Evolutionary conservation across 352 stramenopile genomes (phyloP).

Genomic region (Phytophthora ramorum): DNA sequence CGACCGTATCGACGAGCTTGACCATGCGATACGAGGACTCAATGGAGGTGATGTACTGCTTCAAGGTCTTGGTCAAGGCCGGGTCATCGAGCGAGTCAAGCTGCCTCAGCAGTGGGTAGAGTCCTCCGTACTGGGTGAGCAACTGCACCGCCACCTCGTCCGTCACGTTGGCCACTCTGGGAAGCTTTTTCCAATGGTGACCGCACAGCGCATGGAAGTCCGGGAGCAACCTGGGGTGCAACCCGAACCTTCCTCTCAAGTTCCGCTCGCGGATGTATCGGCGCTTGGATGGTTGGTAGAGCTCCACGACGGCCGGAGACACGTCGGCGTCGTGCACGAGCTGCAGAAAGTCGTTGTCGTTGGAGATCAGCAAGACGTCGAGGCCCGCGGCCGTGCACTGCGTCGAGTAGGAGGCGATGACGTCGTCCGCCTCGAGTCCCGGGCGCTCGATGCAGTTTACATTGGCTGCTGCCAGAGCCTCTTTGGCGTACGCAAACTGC

Average conservation of each 20-base stretch:
- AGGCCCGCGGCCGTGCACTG: constrained; percentile 47
- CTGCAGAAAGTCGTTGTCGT: constrained; percentile 80
- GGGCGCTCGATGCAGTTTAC: constrained; percentile 62
- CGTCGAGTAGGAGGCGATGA: constrained; percentile 70
- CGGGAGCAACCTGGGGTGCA: constrained; percentile 57
- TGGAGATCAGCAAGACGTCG: constrained; percentile 71
- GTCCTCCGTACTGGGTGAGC: constrained; percentile 63
- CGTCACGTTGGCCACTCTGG: constrained; percentile 59
- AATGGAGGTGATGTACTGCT: constrained; percentile 75
- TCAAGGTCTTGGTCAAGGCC: constrained; percentile 62
- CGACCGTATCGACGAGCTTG: constrained; percentile 61
- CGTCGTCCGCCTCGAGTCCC: constrained; percentile 68
- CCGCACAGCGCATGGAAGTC: constrained; percentile 76
- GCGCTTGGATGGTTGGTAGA: constrained; percentile 81
- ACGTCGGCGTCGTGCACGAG: constrained; percentile 42
- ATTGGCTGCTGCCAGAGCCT: constrained; percentile 29
- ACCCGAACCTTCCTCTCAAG: constrained; percentile 63
- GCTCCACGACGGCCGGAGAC: constrained; percentile 44
- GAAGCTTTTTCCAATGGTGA: constrained; percentile 73
- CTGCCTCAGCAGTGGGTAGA: constrained; percentile 65
- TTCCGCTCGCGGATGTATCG: constrained; percentile 72
- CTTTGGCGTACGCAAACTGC: constrained; percentile 54
- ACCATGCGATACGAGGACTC: constrained; percentile 83
- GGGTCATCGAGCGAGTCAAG: constrained; percentile 69
- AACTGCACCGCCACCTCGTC: constrained; percentile 66